Percentiles rank a stretch among this genome's conserved stretches.
These are phyloP conservation scores for Ophiostoma sp. DNA, from an alignment of 2,329 filamentous ascomycete species.

Conservation along the genomic window DNA sequence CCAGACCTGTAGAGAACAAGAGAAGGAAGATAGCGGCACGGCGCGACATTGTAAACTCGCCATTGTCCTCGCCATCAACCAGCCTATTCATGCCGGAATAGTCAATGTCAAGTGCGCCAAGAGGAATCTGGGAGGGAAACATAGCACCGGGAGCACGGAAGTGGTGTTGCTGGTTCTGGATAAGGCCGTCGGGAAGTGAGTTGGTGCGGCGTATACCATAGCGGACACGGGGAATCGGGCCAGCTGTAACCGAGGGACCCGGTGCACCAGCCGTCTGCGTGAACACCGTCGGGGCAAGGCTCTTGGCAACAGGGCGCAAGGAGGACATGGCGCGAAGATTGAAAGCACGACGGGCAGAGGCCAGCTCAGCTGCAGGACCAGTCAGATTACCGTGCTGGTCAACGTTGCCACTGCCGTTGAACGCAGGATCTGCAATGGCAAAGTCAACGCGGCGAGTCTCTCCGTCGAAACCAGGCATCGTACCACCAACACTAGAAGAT, in stretches of 20 bases:
- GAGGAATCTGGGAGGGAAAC: conserved; percentile 44
- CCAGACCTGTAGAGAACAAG: conserved; percentile 57
- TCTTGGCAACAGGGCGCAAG: conserved; percentile 58
- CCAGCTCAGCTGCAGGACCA: conserved; percentile 31
- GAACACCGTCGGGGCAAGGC: conserved; percentile 68
- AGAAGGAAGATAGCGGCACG: conserved; percentile 56
- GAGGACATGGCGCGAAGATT: conserved; percentile 57
- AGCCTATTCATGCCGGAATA: background rate
- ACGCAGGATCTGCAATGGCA: conserved; percentile 31
- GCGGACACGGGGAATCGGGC: conserved; percentile 51
- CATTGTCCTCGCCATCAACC: conserved; percentile 29
- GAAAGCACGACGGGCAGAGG: conserved; percentile 44
- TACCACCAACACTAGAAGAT: background rate
- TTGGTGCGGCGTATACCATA: conserved; percentile 67
- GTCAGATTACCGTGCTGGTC: conserved; percentile 17
- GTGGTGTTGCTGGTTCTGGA: conserved; percentile 39
- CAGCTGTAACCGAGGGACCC: conserved; percentile 32
- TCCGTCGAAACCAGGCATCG: conserved; percentile 14
- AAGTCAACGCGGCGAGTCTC: conserved; percentile 42
- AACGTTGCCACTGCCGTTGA: conserved; percentile 26
- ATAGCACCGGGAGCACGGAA: conserved; percentile 46
- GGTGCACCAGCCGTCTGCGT: conserved; percentile 39
- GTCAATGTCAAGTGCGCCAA: conserved; percentile 34
- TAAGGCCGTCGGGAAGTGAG: conserved; percentile 66
- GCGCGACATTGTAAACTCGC: conserved; percentile 45